Base-by-base conservation (phyloP, 2,329 filamentous ascomycete genomes). In the Pseudogymnoascus sp. region DNA sequence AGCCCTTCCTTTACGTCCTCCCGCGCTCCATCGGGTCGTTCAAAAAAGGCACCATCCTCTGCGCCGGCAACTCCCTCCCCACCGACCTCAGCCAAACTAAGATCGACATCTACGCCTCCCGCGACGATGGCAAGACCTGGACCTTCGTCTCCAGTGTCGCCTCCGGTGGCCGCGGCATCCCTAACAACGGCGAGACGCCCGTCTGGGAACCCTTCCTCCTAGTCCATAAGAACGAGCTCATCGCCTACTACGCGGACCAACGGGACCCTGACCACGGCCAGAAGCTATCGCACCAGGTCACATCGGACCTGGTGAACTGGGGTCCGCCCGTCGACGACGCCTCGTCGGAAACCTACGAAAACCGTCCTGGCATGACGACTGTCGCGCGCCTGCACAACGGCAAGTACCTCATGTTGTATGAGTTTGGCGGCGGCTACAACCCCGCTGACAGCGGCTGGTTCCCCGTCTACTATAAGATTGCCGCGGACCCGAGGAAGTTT, bases 141-240 rank as follows among this genome's bases (percentile, higher is more conserved):
- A 74, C 81, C 28, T 90, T 89, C 65, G 80, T 89, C 59, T 86
- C 82, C 62, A 80, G 84, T 65, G 81, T 90, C 47, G 86, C 86
- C 0, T 74, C 76, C 1, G 87, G 87, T 35, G 77, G 78, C 54
- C 85, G 86, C 2, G 67, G 76, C 0, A 81, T 86, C 2, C 79
- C 83, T 16, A 57, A 70, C 68, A 88, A 90, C 67, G 86, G 84
- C 1, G 71, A 84, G 37, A 87, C 85, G 0, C 85, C 86, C 0
- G 83, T 90, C 18, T 90, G 87, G 87, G 88, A 90, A 71, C 87
- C 87, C 0, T 89, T 87, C 71, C 73, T 90, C 41, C 69, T 84
- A 70, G 75, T 79, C 47, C 79, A 85, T 70, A 74, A 87, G 61
- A 78, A 81, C 60, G 76, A 82, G 59, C 74, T 90, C 16, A 79